Evolutionary conservation across 345 rosid genomes (phyloP), one percentile per base, ranked within the genome.

Genomic region (Gossypioides kirkii): DNA sequence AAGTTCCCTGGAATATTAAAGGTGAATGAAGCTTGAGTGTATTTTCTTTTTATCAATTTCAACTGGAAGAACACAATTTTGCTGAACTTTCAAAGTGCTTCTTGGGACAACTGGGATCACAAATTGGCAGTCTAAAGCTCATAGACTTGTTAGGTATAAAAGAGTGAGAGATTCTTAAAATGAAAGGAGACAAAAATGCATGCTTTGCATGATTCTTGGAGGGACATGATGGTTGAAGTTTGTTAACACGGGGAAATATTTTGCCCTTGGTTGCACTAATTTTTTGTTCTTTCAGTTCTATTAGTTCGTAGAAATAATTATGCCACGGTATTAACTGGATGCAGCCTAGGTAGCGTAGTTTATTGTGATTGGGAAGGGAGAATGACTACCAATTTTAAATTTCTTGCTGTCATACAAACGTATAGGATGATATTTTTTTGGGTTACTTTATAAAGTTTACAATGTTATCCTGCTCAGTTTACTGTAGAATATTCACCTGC

Each of bases 51-150:
- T 61, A 32, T 61, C 45, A 61, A 60, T 26, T 60, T 60, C 64
- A 60, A 60, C 14, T 6, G 8, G 64, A 17, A 14, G 64, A 17
- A 17, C 23, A 61, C 20, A 16, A 61, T 8, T 61, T 61, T 61
- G 45, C 45, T 16, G 45, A 17, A 61, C 23, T 28, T 36, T 36
- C 13, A 8, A 36, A 17, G 66, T 32, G 65, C 22, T 43, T 61
- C 6, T 32, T 16, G 20, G 41, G 43, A 61, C 65, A 61, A 32
- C 16, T 6, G 32, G 22, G 65, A 16, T 61, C 20, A 16, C 12
- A 32, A 10, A 61, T 16, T 32, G 65, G 22, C 65, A 32, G 20
- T 61, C 65, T 61, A 63, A 63, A 63, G 26, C 69, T 63, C 17
- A 41, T 6, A 63, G 28, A 20, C 69, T n/a, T 41, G 28, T 49